Evolutionary conservation across 164 flowering plant genomes (phyloP).

Genomic region (Dillenia turbinata): DNA sequence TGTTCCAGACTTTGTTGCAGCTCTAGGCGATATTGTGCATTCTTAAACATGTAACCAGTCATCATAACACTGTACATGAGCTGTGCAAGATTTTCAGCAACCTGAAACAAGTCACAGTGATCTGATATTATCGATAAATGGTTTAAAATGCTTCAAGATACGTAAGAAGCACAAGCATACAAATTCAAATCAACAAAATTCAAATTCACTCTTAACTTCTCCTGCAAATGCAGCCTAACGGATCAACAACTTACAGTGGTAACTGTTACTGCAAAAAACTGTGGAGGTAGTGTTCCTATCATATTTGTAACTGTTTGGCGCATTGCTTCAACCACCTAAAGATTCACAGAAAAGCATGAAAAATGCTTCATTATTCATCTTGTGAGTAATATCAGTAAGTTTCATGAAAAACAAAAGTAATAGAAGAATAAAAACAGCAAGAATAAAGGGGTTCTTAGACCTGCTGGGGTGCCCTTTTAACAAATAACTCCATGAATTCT

Average conservation of each 20-base stretch:
- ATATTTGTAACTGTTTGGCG: slow-evolving; percentile 95
- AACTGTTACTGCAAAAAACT: slow-evolving; percentile 90
- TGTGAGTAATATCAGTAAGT: background rate
- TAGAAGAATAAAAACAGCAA: background rate
- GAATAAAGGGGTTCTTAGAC: slow-evolving; percentile 21
- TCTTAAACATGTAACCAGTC: slow-evolving; percentile 99
- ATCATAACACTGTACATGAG: slow-evolving; percentile 97
- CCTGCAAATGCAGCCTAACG: too few species aligned
- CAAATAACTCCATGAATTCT: slow-evolving; percentile 93
- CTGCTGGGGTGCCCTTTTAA: slow-evolving; percentile 87
- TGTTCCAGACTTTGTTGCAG: slow-evolving; percentile 93
- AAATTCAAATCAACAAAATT: too few species aligned
- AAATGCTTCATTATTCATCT: background rate
- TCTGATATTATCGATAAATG: too few species aligned
- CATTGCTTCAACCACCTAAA: slow-evolving; percentile 96
- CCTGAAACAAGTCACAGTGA: slow-evolving; percentile 40
- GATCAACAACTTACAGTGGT: slow-evolving; percentile 63
- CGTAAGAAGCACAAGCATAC: too few species aligned
- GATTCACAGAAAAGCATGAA: background rate
- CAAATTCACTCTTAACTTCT: too few species aligned
- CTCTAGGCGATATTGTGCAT: slow-evolving; percentile 86
- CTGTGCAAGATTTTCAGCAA: slow-evolving; percentile 98
- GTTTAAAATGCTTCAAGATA: too few species aligned
- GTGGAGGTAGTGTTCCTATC: slow-evolving; percentile 97
- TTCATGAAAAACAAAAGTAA: background rate